These are phyloP conservation scores for Colletotrichum orchidophilum DNA, from an alignment of 2,329 filamentous ascomycete species.

Conservation along the genomic window DNA sequence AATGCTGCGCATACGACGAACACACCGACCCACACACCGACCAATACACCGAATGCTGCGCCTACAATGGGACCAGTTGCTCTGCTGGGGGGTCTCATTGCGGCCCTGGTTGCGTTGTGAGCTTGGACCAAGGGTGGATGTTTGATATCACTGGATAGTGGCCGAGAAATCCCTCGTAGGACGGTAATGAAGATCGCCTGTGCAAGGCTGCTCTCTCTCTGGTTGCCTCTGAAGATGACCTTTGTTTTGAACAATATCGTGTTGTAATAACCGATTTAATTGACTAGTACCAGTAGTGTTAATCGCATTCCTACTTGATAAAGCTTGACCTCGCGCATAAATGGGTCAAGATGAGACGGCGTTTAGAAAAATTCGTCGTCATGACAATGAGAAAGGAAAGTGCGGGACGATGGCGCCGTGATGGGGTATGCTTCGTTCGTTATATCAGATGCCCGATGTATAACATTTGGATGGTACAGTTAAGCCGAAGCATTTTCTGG, in stretches of 20 bases:
- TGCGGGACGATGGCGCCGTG: background rate
- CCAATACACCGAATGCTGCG: conserved; percentile 21
- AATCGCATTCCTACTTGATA: background rate
- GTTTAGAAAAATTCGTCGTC: too few relatives aligned
- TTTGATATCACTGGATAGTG: background rate
- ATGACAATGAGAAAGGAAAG: background rate
- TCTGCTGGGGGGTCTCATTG: conserved; percentile 29
- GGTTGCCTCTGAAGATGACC: background rate
- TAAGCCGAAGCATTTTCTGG: background rate
- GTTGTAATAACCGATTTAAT: background rate
- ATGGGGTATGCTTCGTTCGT: background rate
- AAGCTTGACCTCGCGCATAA: background rate
- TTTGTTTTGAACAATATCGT: background rate
- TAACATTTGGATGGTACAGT: background rate
- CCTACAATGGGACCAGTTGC: conserved; percentile 24
- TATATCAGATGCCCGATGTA: background rate
- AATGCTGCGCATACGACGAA: conserved; percentile 25
- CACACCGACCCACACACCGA: too few relatives aligned
- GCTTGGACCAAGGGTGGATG: too few relatives aligned
- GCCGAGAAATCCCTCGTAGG: background rate
- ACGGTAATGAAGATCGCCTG: background rate
- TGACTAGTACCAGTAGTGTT: background rate
- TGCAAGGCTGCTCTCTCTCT: background rate
- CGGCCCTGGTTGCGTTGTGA: conserved; percentile 23
- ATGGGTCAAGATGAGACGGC: background rate